Evolutionary conservation across 495 filamentous ascomycete genomes (phyloP).

Genomic region (Sabuloglossum arenarium): DNA sequence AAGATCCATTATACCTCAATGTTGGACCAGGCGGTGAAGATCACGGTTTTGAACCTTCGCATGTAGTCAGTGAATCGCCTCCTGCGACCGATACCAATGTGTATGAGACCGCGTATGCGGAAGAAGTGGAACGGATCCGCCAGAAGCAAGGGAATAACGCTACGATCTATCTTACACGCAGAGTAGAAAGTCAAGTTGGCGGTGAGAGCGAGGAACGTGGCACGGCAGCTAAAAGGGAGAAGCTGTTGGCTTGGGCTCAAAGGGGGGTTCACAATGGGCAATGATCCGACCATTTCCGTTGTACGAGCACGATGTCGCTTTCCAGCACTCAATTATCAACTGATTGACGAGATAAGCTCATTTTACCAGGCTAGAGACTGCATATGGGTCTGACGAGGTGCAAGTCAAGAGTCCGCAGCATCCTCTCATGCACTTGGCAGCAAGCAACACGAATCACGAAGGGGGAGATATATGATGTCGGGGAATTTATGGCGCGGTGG

Average conservation of each 20-base stretch:
- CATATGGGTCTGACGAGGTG: too few species aligned
- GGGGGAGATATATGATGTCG: too few species aligned
- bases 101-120: conserved; percentile 69
- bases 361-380: background rate
- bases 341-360: background rate
- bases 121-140: conserved; percentile 57
- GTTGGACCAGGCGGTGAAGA: conserved; percentile 42
- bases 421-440: too few species aligned
- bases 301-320: background rate
- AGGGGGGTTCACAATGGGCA: background rate
- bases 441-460: too few species aligned
- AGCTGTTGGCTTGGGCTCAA: background rate
- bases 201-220: background rate
- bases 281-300: background rate
- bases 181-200: conserved; percentile 23
- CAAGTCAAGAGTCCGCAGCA: too few species aligned
- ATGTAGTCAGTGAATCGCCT: conserved; percentile 65
- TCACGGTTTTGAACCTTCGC: conserved; percentile 6
- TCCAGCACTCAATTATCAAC: background rate
- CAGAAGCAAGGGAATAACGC: conserved; percentile 17
- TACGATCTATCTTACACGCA: conserved; percentile 35
- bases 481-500: too few species aligned
- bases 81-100: conserved; percentile 62
- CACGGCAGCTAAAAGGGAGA: background rate
- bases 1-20: conserved; percentile 43